These are phyloP conservation scores for Chytridium lagenaria DNA, from an alignment of 371 early-diverging fungal genomes.

Conservation along the genomic window DNA sequence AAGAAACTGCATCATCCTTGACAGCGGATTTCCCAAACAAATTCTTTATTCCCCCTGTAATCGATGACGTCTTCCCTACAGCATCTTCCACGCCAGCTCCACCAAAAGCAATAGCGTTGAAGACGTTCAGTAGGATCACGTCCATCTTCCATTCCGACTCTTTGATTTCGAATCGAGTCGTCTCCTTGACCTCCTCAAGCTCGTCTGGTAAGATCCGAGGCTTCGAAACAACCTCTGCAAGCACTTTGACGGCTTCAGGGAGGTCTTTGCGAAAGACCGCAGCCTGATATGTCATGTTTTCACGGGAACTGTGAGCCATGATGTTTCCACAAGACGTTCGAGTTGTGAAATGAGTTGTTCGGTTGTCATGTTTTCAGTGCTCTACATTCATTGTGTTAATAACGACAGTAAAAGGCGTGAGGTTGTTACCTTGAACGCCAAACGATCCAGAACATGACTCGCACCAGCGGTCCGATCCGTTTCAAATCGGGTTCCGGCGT, in stretches of 20 bases:
- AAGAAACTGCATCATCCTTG: constrained; percentile 28
- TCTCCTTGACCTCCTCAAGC: constrained; percentile 79
- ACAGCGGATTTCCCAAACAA: not conserved
- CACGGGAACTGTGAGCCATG: constrained; percentile 88
- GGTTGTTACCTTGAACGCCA: constrained; percentile 85
- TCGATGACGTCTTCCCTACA: not conserved
- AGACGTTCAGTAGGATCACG: constrained; percentile 81
- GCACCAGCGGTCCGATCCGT: constrained; percentile 72
- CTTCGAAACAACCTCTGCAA: constrained; percentile 70
- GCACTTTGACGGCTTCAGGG: constrained; percentile 69
- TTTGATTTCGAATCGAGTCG: constrained; percentile 83
- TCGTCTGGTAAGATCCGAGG: constrained; percentile 77
- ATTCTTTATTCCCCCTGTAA: not conserved
- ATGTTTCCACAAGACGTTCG: constrained; percentile 91
- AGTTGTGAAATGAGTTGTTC: constrained; percentile 77
- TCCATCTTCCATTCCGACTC: constrained; percentile 87
- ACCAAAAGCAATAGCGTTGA: constrained; percentile 82
- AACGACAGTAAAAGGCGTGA: not conserved
- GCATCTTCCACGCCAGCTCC: not conserved
- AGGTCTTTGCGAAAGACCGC: constrained; percentile 88
- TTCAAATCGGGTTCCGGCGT: constrained; percentile 90
- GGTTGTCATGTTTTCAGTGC: constrained; percentile 46
- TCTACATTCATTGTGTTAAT: constrained; percentile 15
- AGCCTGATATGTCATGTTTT: constrained; percentile 93
- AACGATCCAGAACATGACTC: constrained; percentile 85